These are phyloP conservation scores for Nakataea oryzae DNA, from an alignment of 2,329 filamentous ascomycete genomes.

Conservation along the genomic window DNA sequence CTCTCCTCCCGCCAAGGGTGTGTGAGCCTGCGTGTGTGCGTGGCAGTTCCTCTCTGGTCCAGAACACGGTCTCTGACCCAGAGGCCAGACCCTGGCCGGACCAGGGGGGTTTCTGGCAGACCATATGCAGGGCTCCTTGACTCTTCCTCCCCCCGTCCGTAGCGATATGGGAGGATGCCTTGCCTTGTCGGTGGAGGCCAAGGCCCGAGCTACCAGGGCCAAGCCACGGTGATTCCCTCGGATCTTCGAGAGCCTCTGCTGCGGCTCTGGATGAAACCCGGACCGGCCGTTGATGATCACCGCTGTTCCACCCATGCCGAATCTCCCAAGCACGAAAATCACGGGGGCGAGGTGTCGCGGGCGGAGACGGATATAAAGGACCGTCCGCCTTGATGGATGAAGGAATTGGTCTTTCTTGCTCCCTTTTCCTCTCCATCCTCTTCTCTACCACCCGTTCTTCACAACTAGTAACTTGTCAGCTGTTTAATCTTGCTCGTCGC, in stretches of 20 bases:
- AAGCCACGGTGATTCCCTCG: background rate
- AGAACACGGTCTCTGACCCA: background rate
- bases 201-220: background rate
- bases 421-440: slow-evolving; percentile 7
- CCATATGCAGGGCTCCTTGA: background rate
- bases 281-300: slow-evolving; percentile 5
- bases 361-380: background rate
- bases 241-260: background rate
- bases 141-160: background rate
- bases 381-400: background rate
- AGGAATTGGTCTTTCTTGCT: background rate
- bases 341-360: no score
- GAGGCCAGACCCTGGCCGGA: background rate
- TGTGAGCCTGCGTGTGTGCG: no score
- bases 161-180: background rate
- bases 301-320: background rate
- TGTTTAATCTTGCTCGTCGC: slow-evolving; percentile 32
- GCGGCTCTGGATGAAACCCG: slow-evolving; percentile 8
- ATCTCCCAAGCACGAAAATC: background rate
- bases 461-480: slow-evolving; percentile 15
- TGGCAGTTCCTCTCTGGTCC: no score
- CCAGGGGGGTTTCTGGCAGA: no score
- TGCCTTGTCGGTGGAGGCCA: background rate
- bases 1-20: no score
- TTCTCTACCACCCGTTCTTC: slow-evolving; percentile 9